These are phyloP conservation scores for Xylariomycetidae sp. DNA, from an alignment of 2,329 filamentous ascomycete species.

Conservation along the genomic window DNA sequence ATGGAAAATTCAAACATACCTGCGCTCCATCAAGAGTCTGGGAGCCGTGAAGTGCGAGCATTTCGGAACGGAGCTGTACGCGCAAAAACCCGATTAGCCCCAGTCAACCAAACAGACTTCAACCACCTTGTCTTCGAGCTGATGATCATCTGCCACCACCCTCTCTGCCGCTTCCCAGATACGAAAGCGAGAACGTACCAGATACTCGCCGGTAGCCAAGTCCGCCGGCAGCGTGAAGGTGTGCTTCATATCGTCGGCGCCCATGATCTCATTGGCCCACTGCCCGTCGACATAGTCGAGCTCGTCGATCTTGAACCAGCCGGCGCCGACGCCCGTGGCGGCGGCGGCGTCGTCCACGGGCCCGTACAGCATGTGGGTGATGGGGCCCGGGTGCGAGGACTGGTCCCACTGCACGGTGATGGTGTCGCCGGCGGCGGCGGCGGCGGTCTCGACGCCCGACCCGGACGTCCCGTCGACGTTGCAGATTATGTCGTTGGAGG, in stretches of 20 bases:
- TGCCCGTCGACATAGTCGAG: constrained; percentile 16
- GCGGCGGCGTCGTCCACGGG: constrained; percentile 62
- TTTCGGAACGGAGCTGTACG: constrained; percentile 28
- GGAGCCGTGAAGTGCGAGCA: constrained; percentile 28
- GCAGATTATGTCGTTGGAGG: constrained; percentile 22
- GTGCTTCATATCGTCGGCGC: constrained; percentile 15
- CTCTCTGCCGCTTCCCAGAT: neutral
- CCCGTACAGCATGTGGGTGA: constrained; percentile 27
- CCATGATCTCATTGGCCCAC: constrained; percentile 24
- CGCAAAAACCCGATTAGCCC: too few species aligned
- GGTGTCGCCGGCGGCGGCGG: constrained; percentile 27
- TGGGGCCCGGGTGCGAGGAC: constrained; percentile 33
- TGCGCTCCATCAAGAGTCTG: constrained; percentile 23
- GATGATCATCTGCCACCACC: too few species aligned
- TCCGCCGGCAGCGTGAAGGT: constrained; percentile 22
- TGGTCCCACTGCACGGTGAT: constrained; percentile 34
- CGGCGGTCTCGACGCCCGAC: constrained; percentile 25
- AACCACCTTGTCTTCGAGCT: too few species aligned
- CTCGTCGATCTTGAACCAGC: constrained; percentile 26
- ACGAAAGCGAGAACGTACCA: constrained; percentile 12
- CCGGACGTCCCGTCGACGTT: constrained; percentile 21
- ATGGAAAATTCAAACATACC: neutral
- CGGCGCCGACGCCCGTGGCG: constrained; percentile 43
- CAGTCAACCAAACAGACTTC: too few species aligned
- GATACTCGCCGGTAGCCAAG: constrained; percentile 28